phyloP scores from a whole-genome alignment of 345 rosid genomes.

The Eucalyptus regnans region DNA sequence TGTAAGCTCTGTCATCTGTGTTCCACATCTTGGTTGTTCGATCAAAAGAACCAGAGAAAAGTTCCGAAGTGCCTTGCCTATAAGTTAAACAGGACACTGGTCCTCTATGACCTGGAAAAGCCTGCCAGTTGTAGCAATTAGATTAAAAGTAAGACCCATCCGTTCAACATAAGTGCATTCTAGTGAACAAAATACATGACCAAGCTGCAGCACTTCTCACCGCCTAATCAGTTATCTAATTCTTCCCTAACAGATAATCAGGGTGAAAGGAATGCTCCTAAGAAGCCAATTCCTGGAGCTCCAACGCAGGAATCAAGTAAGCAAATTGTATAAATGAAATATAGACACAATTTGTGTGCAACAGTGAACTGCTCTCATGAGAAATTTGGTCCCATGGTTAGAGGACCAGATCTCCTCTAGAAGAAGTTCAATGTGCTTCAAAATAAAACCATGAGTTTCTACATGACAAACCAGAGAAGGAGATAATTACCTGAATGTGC shows the following conservation, averaged over 20 bases:
- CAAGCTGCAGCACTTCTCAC: background rate
- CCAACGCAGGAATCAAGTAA: background rate
- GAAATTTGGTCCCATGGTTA: background rate
- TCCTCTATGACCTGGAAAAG: conserved; percentile 87
- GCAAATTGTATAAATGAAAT: background rate
- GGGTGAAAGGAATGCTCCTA: background rate
- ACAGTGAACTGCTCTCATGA: background rate
- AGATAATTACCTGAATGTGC: conserved; percentile 58
- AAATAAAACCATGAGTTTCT: background rate
- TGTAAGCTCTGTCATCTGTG: conserved; percentile 75
- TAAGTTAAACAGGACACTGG: conserved; percentile 80
- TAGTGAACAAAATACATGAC: background rate
- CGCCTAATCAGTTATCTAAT: background rate
- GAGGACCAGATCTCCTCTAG: background rate
- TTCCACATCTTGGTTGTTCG: conserved; percentile 92
- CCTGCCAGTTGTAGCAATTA: conserved; percentile 21
- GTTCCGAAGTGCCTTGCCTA: conserved; percentile 77
- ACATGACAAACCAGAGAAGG: background rate
- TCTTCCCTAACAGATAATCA: background rate
- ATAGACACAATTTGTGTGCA: background rate
- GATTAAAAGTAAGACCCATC: background rate
- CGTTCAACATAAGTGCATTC: background rate
- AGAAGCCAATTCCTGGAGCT: background rate
- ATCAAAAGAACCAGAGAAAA: conserved; percentile 98
- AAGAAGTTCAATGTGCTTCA: background rate